Percentiles rank a stretch among this genome's conserved stretches.
Conservation (phyloP, 192 early-diverging fungal species). For the Coemansia sp. region DNA sequence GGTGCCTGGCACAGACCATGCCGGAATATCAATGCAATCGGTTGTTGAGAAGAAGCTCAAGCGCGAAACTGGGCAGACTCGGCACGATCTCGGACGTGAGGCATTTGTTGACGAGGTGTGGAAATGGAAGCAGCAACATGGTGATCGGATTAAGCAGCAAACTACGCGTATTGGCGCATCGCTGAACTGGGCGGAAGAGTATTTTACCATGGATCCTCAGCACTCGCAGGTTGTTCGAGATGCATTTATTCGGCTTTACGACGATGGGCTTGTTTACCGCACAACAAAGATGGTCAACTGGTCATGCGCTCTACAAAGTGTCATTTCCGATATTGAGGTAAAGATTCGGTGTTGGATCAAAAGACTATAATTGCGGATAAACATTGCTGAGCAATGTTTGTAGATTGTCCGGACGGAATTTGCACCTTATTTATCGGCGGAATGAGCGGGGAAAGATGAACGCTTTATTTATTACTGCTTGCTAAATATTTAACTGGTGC, state of each 20-base stretch:
- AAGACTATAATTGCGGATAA: slow-evolving; percentile 1
- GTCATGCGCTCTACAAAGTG: slow-evolving; percentile 91
- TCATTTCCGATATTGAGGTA: slow-evolving; percentile 93
- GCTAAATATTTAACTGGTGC: background rate
- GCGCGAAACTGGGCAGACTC: slow-evolving; percentile 53
- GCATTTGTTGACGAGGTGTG: slow-evolving; percentile 81
- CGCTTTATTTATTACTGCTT: background rate
- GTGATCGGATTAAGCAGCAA: slow-evolving; percentile 80
- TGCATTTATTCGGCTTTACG: slow-evolving; percentile 85
- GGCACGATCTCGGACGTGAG: slow-evolving; percentile 87
- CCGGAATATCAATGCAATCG: slow-evolving; percentile 94
- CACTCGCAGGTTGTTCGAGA: slow-evolving; percentile 76
- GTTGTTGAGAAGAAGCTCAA: slow-evolving; percentile 89
- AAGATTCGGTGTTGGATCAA: background rate
- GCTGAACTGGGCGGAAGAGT: slow-evolving; percentile 80
- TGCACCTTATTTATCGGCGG: no score
- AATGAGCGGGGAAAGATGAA: background rate
- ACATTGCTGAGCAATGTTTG: background rate
- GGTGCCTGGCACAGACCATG: slow-evolving; percentile 97
- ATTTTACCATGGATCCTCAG: slow-evolving; percentile 89
- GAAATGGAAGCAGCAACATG: slow-evolving; percentile 82
- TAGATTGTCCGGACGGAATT: background rate
- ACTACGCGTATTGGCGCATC: slow-evolving; percentile 80
- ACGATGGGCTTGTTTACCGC: slow-evolving; percentile 88
- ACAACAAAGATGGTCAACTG: slow-evolving; percentile 93